These are phyloP conservation scores for Xylariaceae sp. DNA, from an alignment of 2,329 filamentous ascomycete species.

Conservation along the genomic window DNA sequence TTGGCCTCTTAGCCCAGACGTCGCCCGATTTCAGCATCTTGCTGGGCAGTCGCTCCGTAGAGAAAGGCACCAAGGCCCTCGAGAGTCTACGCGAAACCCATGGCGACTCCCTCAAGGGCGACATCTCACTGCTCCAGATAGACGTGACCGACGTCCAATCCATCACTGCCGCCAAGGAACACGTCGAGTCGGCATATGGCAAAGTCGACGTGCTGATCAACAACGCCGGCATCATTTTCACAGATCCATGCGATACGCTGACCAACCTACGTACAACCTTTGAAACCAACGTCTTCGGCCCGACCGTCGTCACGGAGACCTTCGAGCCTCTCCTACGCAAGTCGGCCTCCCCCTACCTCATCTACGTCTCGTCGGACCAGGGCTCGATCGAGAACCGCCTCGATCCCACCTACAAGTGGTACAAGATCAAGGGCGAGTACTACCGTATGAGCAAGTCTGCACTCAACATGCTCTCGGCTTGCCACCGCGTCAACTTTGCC, in stretches of 20 bases:
- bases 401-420: conserved; percentile 17
- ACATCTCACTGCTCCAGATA: conserved; percentile 55
- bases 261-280: conserved; percentile 51
- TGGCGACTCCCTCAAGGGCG: conserved; percentile 43
- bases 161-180: conserved; percentile 50
- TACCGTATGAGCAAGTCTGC: conserved; percentile 38
- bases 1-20: conserved; percentile 33
- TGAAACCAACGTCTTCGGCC: conserved; percentile 40
- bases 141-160: conserved; percentile 60
- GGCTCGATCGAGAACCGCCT: conserved; percentile 32
- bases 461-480: conserved; percentile 36
- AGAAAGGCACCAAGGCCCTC: conserved; percentile 38
- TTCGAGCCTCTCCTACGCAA: conserved; percentile 33
- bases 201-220: conserved; percentile 57
- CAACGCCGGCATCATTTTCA: conserved; percentile 57
- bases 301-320: conserved; percentile 28
- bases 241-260: conserved; percentile 49
- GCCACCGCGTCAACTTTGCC: conserved; percentile 26
- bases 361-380: conserved; percentile 34
- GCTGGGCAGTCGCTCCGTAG: conserved; percentile 35
- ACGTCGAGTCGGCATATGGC: conserved; percentile 47
- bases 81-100: conserved; percentile 38
- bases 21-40: conserved; percentile 40
- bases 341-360: conserved; percentile 27
- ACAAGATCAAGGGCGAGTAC: conserved; percentile 19